Percentiles rank a stretch among this genome's conserved stretches.
These are phyloP conservation scores for Penicillium corylophilum DNA, from an alignment of 2,329 filamentous ascomycete genomes.

Conservation along the genomic window DNA sequence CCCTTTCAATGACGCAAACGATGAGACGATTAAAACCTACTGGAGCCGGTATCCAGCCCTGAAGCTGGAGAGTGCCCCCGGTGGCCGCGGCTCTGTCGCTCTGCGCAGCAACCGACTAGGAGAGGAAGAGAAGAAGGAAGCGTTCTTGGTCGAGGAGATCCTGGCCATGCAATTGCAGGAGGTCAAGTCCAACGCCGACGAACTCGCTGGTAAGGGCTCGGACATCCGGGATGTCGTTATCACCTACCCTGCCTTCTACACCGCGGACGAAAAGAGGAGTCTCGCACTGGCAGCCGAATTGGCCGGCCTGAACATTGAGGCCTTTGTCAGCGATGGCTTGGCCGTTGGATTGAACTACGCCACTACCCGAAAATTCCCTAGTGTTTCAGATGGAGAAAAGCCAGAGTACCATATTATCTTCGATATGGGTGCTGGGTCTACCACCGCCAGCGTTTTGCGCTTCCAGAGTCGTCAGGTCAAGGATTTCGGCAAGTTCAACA, in stretches of 20 bases:
- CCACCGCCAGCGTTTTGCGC: constrained; percentile 82
- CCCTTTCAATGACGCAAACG: constrained; percentile 39
- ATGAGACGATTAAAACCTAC: constrained; percentile 66
- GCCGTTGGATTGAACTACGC: constrained; percentile 96
- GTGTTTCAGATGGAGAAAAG: constrained; percentile 75
- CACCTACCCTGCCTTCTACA: constrained; percentile 88
- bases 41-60: constrained; percentile 74
- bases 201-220: constrained; percentile 71
- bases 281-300: constrained; percentile 80
- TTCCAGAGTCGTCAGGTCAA: constrained; percentile 90
- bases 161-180: constrained; percentile 95
- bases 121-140: constrained; percentile 61
- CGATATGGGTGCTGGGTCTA: constrained; percentile 96
- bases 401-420: constrained; percentile 92
- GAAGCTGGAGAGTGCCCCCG: constrained; percentile 57
- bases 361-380: constrained; percentile 84
- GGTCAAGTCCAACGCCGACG: constrained; percentile 83
- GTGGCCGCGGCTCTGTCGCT: constrained; percentile 66
- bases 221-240: constrained; percentile 79
- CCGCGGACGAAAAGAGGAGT: constrained; percentile 82
- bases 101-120: constrained; percentile 74
- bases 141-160: constrained; percentile 82
- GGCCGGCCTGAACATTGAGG: constrained; percentile 81
- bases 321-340: constrained; percentile 82
- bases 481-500: constrained; percentile 89